These are phyloP conservation scores for Saccharomycopsis hybrid DNA, from an alignment of 1,139 yeast species.

Conservation along the genomic window DNA sequence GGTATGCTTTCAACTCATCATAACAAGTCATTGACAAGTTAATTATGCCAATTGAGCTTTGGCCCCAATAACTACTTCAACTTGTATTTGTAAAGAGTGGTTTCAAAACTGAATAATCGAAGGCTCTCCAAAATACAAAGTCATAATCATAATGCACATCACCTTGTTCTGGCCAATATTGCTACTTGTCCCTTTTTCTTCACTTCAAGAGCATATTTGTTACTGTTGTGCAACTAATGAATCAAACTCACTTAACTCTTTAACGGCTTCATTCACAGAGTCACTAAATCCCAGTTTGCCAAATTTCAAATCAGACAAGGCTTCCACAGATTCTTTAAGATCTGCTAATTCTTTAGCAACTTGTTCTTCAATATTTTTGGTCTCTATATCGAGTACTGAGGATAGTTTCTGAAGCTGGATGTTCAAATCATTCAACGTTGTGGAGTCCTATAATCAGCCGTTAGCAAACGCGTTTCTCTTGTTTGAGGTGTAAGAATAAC, in stretches of 20 bases:
- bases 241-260: neutral
- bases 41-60: too few species aligned
- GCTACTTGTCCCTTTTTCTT: too few species aligned
- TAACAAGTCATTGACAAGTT: too few species aligned
- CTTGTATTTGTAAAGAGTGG: too few species aligned
- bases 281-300: constrained; percentile 4
- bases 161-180: too few species aligned
- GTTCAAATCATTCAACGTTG: neutral
- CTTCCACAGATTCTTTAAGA: neutral
- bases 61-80: too few species aligned
- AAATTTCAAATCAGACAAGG: constrained; percentile 11
- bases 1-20: too few species aligned
- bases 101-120: too few species aligned
- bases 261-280: neutral
- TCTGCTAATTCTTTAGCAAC: neutral
- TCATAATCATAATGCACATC: too few species aligned
- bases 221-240: too few species aligned
- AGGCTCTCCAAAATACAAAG: too few species aligned
- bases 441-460: neutral
- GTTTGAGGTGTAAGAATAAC: neutral
- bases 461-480: neutral
- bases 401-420: neutral
- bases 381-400: neutral
- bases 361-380: neutral
- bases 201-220: too few species aligned